Evolutionary conservation across 2,329 filamentous ascomycete genomes (phyloP), one percentile per base, ranked within the genome.

Genomic region (Ophiostoma montium): DNA sequence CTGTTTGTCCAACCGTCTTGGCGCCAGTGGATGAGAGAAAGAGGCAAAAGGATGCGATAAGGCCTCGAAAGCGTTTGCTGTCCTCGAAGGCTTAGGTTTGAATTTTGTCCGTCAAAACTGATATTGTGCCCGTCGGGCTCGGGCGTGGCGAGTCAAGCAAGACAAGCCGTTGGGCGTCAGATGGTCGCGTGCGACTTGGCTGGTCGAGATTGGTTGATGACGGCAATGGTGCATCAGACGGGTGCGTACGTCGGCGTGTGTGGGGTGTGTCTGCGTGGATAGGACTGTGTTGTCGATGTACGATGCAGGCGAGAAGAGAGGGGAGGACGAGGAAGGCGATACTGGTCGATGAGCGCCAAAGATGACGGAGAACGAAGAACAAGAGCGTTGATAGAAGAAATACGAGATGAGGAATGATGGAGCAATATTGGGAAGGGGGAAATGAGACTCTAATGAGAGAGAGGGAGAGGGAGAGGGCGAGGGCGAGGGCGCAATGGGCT

Each of bases 161-260:
- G 38, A 10, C 45, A 18, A n/a, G 45, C 32, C 23, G 38, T 47
- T 33, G 31, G 45, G 21, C 42, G 31, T 11, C n/a, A 31, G 46
- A n/a, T 49, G 50, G 54, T 55, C 55, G 55, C 51, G 55, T 56
- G 55, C 53, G 54, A 53, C 50, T 52, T 55, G 55, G 55, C 52
- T 46, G 23, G 35, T 46, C 18, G 21, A 45, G 54, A 57, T 57
- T 55, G 55, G 55, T 48, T 53, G 51, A 50, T 31, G 10, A 23
- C 11, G 21, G 38, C 33, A 8, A 39, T 19, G 7, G 13, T 35
- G 16, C 21, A 21, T n/a, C n/a, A n/a, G n/a, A n/a, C n/a, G n/a
- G n/a, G n/a, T n/a, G n/a, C n/a, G n/a, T n/a, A n/a, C n/a, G n/a
- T n/a, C n/a, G n/a, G n/a, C n/a, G n/a, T n/a, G n/a, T n/a, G n/a